Evolutionary conservation across 345 rosid genomes (phyloP), one percentile per base, ranked within the genome.

Genomic region (Eucalyptus decipiens): DNA sequence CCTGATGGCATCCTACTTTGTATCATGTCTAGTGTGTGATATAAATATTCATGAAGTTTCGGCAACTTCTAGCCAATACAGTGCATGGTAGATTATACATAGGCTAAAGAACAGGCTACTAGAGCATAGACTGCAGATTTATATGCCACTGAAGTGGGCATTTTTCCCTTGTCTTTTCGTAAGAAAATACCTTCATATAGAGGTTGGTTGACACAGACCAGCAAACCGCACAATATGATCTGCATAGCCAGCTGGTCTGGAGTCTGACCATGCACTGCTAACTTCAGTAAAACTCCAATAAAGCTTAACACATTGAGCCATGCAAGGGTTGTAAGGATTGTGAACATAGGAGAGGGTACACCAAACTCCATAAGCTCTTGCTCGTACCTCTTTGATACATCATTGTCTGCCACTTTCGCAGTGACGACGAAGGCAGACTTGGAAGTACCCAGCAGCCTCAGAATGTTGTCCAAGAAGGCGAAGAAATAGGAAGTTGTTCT

Each of bases 401-500:
- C 93, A 21, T 91, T 87, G 23, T 94, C 93, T 1, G 91, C 89
- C 34, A 90, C 91, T 88, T 94, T 94, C 5, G 89, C 32, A 3
- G 94, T 92, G 92, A 93, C 52, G 28, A 88, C 91, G 49, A 94
- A 94, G 13, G 80, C 88, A 28, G 93, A 80, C 21, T 90, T 90
- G 11, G 89, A 40, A 50, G 88, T 87, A 65, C 93, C 93, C 19
- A 91, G 12, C 23, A 69, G 62, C 92, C 88, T 92, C 56, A 92
- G 62, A 40, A 93, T 69, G 89, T 89, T 88, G 86, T 93, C 89
- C 4, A 56, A 9, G 91, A 92, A 93, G 80, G 89, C 93, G n/a
- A 94, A 92, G 17, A 93, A 90, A 90, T 90, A 93, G 28, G 96
- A 90, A 85, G 92, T 85, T 85, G 94, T 92, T 91, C 94, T 90